These are phyloP conservation scores for Phytophthora meadii DNA, from an alignment of 352 stramenopile species.

Conservation along the genomic window DNA sequence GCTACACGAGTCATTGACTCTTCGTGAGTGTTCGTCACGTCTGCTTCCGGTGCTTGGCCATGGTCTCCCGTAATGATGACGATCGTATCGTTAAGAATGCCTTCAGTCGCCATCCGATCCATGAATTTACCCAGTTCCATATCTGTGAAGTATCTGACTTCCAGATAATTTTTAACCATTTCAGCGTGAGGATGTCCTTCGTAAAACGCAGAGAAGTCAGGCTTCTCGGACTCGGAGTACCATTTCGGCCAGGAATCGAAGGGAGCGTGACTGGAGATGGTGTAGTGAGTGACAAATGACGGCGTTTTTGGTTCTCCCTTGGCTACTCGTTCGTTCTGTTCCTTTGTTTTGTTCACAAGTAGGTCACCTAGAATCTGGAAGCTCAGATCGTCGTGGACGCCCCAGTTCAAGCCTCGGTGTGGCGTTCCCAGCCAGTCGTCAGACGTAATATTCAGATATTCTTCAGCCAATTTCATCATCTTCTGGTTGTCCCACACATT, in stretches of 20 bases:
- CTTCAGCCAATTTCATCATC: conserved; percentile 46
- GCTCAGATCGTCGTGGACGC: conserved; percentile 58
- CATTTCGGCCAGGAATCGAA: conserved; percentile 48
- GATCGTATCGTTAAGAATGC: conserved; percentile 61
- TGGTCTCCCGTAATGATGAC: conserved; percentile 65
- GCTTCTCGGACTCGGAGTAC: conserved; percentile 38
- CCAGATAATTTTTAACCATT: conserved; percentile 43
- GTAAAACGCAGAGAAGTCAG: conserved; percentile 51
- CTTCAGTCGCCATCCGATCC: conserved; percentile 47
- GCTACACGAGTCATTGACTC: conserved; percentile 42
- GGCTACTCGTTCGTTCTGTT: conserved; percentile 34
- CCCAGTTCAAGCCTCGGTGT: conserved; percentile 40
- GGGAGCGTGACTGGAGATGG: conserved; percentile 64
- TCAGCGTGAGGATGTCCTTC: conserved; percentile 24
- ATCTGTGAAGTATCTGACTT: conserved; percentile 57
- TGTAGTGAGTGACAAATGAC: conserved; percentile 65
- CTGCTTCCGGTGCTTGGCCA: conserved; percentile 51
- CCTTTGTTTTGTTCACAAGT: conserved; percentile 49
- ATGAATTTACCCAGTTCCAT: conserved; percentile 60
- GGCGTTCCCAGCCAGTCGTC: conserved; percentile 40
- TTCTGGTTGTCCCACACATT: conserved; percentile 43
- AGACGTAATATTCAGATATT: conserved; percentile 34
- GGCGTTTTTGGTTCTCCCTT: conserved; percentile 39
- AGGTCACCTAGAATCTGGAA: conserved; percentile 56
- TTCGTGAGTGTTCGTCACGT: conserved; percentile 42